Evolutionary conservation across 495 filamentous ascomycete species (phyloP).

Genomic region (Aspergillus conjunctus): DNA sequence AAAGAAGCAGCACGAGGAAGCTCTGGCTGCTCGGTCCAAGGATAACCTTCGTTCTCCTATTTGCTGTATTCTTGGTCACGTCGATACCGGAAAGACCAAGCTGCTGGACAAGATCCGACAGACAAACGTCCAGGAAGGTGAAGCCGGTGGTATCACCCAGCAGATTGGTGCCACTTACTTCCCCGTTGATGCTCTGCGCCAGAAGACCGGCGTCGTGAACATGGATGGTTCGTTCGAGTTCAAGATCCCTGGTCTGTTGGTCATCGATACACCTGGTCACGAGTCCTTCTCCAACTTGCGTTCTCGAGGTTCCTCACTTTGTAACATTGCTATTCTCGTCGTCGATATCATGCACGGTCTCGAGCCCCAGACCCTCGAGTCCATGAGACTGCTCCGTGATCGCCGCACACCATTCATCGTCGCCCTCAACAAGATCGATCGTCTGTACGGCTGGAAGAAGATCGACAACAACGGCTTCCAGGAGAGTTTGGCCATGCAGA

Average conservation of each 20-base stretch:
- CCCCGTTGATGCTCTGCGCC: conserved; percentile 87
- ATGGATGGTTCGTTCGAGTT: conserved; percentile 87
- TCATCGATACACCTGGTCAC: conserved; percentile 99
- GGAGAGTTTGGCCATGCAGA: conserved; percentile 85
- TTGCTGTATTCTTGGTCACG: conserved; percentile 99
- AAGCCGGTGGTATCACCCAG: conserved; percentile 99
- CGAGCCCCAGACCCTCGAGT: conserved; percentile 96
- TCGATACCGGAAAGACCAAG: conserved; percentile 99
- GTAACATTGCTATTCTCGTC: conserved; percentile 98
- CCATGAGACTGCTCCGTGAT: conserved; percentile 90
- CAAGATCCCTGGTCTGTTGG: conserved; percentile 94
- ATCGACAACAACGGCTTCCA: conserved; percentile 98
- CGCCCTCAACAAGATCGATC: conserved; percentile 99
- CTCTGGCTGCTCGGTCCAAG: conserved; percentile 86
- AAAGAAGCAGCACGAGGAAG: conserved; percentile 86
- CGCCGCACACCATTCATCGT: conserved; percentile 98
- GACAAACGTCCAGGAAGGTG: conserved; percentile 98
- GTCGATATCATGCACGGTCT: conserved; percentile 99
- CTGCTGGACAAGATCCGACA: conserved; percentile 97
- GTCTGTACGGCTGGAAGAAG: conserved; percentile 97
- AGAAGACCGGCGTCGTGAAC: conserved; percentile 94
- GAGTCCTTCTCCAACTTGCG: conserved; percentile 99
- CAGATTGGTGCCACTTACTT: conserved; percentile 99
- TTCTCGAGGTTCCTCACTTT: conserved; percentile 93
- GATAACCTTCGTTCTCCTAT: conserved; percentile 96